phyloP scores from a whole-genome alignment of 371 early-diverging fungal genomes.

The Zychaea mexicana region DNA sequence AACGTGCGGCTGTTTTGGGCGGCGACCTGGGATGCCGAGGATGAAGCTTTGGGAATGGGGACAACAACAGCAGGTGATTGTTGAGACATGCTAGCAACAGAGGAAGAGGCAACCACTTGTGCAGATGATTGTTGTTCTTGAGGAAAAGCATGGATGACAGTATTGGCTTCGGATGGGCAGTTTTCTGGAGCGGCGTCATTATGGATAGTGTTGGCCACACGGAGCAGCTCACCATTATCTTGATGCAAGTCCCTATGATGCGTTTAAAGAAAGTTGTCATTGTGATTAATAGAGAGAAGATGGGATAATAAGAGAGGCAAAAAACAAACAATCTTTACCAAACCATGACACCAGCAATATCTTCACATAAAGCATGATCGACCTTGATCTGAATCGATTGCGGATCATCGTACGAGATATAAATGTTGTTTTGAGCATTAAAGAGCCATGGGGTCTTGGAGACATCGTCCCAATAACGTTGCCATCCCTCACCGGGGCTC shows the following conservation, averaged over 20 bases:
- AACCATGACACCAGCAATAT: slow-evolving; percentile 65
- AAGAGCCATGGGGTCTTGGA: slow-evolving; percentile 76
- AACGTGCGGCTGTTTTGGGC: not conserved
- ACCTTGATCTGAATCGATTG: slow-evolving; percentile 60
- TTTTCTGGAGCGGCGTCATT: slow-evolving; percentile 15
- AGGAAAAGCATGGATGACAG: slow-evolving; percentile 1
- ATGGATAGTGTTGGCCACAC: slow-evolving; percentile 42
- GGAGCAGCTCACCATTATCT: slow-evolving; percentile 58
- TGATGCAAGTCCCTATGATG: slow-evolving; percentile 47
- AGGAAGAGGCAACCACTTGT: not conserved
- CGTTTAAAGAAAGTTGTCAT: not conserved
- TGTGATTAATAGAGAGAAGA: no score
- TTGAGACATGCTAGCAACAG: not conserved
- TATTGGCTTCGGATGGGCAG: slow-evolving; percentile 8
- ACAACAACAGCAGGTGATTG: not conserved
- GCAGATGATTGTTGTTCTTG: not conserved
- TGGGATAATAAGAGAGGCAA: not conserved
- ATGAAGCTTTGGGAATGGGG: not conserved
- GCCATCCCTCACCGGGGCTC: slow-evolving; percentile 52
- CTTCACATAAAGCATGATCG: slow-evolving; percentile 50
- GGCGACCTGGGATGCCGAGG: no score
- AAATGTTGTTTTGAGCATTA: slow-evolving; percentile 51
- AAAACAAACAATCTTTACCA: slow-evolving; percentile 45
- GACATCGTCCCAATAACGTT: slow-evolving; percentile 62
- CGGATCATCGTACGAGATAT: slow-evolving; percentile 71